Base-by-base conservation (phyloP, 2,329 filamentous ascomycete genomes). In the Didymella segeticola region DNA sequence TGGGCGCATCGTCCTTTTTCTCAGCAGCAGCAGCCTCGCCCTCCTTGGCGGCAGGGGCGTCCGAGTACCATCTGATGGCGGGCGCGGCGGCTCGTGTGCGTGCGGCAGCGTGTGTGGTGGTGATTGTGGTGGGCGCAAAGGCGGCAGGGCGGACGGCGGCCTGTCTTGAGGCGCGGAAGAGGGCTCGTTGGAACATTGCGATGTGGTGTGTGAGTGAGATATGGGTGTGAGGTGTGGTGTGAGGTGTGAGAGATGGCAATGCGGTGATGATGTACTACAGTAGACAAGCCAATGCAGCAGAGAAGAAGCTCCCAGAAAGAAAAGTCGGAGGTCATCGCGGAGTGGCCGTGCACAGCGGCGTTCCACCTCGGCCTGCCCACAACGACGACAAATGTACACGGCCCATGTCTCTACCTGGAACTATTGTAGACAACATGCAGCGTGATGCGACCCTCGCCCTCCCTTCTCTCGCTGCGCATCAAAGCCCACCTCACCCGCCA, bases 121-220 rank as follows among this genome's bases (percentile, higher is more conserved):
- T 66, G 63, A n/a, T n/a, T 64, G 64, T 65, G 62, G 68, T 69
- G 58, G 61, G 75, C 68, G 63, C 71, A 63, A 66, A 76, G 62
- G 52, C 75, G 63, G 71, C 74, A 75, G 72, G 62, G 49, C 76
- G 70, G 71, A 69, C 72, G 62, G 75, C 65, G 45, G 77, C 74
- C 66, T 76, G 75, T 62, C 66, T 62, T 58, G 76, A 80, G 63
- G 80, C 79, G 57, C 81, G 75, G 59, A 82, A 67, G 56, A 82
- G 61, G 58, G 78, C 76, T 73, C 79, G 78, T 72, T 81, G 80
- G 57, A 83, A 76, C 78, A 83, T 80, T 52, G 58, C 73, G 67
- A 64, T 15, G 43, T 36, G 39, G 66, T 62, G 5, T 36, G 41
- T 49, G 36, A 25, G 29, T n/a, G 34, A 36, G 19, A 47, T 31